These are phyloP conservation scores for Petunia secreta DNA, from an alignment of 257 asterid genomes.

Conservation along the genomic window DNA sequence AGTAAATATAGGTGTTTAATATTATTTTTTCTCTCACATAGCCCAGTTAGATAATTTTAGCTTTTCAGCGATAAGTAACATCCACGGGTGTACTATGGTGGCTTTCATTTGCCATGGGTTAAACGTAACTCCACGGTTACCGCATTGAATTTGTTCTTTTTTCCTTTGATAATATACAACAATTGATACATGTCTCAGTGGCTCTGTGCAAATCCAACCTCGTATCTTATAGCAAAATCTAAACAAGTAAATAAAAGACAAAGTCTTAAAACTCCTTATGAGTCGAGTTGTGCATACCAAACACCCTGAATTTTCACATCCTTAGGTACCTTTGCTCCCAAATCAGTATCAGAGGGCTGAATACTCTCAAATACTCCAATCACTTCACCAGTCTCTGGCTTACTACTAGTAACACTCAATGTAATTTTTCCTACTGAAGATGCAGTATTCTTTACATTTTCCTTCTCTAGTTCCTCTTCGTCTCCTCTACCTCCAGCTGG, in stretches of 20 bases:
- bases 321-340: slow-evolving; percentile 92
- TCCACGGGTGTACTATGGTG: too few relatives aligned
- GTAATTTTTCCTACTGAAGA: slow-evolving; percentile 79
- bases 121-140: too few relatives aligned
- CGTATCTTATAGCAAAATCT: slow-evolving; percentile 48
- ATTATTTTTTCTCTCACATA: too few relatives aligned
- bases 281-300: slow-evolving; percentile 94
- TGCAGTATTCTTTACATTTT: slow-evolving; percentile 70
- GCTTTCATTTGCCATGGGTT: too few relatives aligned
- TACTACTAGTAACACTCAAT: slow-evolving; percentile 72
- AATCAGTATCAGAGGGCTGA: slow-evolving; percentile 94
- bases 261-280: slow-evolving; percentile 29
- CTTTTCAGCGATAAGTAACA: too few relatives aligned
- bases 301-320: slow-evolving; percentile 89
- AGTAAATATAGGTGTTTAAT: too few relatives aligned
- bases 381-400: slow-evolving; percentile 92
- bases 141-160: too few relatives aligned
- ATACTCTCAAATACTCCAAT: slow-evolving; percentile 91
- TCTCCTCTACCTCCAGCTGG: slow-evolving; percentile 99
- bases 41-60: too few relatives aligned
- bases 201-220: slow-evolving; percentile 35
- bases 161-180: slow-evolving; percentile 37
- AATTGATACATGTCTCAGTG: slow-evolving; percentile 32
- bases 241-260: slow-evolving; percentile 35
- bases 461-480: slow-evolving; percentile 90